A percentile compares a stretch with the other conserved stretches of the same genome.
Conservation (phyloP, 345 rosid species). For the Eutrema japonicum region DNA sequence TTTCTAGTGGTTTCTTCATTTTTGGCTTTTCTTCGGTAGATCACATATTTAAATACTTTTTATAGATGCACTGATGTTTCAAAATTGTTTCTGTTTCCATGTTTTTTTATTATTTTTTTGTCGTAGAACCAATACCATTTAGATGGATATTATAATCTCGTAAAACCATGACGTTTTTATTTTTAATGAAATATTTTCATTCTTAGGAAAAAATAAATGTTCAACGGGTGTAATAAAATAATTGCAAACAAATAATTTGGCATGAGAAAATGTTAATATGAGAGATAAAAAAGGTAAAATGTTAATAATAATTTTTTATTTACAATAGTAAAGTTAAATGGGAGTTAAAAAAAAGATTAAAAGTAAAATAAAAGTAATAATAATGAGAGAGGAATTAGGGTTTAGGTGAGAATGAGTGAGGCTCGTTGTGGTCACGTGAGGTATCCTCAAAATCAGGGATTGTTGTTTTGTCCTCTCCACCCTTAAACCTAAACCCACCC, state of each 20-base stretch:
- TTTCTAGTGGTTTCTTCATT: too few relatives aligned
- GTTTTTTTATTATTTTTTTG: too few relatives aligned
- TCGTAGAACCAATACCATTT: too few relatives aligned
- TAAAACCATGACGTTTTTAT: too few relatives aligned
- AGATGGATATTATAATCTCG: too few relatives aligned
- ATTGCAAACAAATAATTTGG: not conserved
- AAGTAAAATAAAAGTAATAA: slow-evolving; percentile 12
- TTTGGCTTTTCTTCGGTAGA: too few relatives aligned
- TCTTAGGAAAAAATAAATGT: too few relatives aligned
- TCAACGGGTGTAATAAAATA: not conserved
- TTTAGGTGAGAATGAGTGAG: slow-evolving; percentile 44
- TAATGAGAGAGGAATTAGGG: slow-evolving; percentile 31
- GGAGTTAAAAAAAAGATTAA: slow-evolving; percentile 11
- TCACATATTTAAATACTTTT: too few relatives aligned
- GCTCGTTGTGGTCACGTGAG: slow-evolving; percentile 45
- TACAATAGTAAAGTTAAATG: not conserved
- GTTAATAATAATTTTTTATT: too few relatives aligned
- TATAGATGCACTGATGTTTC: too few relatives aligned
- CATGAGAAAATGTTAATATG: not conserved
- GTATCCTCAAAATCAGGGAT: slow-evolving; percentile 45
- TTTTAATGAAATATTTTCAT: too few relatives aligned
- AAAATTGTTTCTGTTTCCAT: too few relatives aligned
- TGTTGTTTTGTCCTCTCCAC: slow-evolving; percentile 38
- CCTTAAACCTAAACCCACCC: slow-evolving; percentile 36
- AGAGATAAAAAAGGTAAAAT: not conserved